These are phyloP conservation scores for Tolypocladium sp. DNA, from an alignment of 2,329 filamentous ascomycete genomes.

Conservation along the genomic window DNA sequence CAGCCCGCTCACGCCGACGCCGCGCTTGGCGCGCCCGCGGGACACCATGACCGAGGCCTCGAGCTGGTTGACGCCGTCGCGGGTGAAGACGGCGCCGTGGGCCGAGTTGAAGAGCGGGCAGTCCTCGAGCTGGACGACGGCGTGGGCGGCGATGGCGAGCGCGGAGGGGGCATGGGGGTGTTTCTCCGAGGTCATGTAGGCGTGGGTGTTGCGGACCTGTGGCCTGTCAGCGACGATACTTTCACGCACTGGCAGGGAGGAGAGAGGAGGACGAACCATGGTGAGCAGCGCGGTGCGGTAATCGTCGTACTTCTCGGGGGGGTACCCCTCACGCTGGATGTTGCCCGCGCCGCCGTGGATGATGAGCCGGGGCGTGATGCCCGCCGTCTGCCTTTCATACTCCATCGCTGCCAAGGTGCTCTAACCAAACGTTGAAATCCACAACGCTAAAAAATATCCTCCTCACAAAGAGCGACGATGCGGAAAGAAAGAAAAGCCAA, in stretches of 20 bases:
- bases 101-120: conserved; percentile 78
- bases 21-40: conserved; percentile 61
- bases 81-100: conserved; percentile 78
- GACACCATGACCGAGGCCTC: conserved; percentile 85
- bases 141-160: conserved; percentile 65
- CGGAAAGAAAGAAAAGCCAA: background rate
- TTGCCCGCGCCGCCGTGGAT: conserved; percentile 68
- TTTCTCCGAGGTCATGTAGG: conserved; percentile 32
- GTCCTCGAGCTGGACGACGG: conserved; percentile 68
- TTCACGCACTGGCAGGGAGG: background rate
- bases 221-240: background rate
- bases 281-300: conserved; percentile 52
- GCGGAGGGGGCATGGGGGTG: conserved; percentile 51
- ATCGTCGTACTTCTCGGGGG: conserved; percentile 44
- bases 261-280: conserved; percentile 36
- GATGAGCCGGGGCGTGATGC: conserved; percentile 48
- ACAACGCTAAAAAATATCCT: background rate
- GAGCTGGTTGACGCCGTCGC: conserved; percentile 73
- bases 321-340: conserved; percentile 50
- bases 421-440: background rate
- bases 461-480: background rate
- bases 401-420: conserved; percentile 23
- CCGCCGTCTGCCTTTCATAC: conserved; percentile 20
- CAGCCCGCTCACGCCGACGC: conserved; percentile 67
- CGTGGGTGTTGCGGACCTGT: conserved; percentile 34